Evolutionary conservation across 1,284 basidiomycete species (phyloP), one percentile per base, ranked within the genome.

Genomic region (Neotropicomus parvogracilis): DNA sequence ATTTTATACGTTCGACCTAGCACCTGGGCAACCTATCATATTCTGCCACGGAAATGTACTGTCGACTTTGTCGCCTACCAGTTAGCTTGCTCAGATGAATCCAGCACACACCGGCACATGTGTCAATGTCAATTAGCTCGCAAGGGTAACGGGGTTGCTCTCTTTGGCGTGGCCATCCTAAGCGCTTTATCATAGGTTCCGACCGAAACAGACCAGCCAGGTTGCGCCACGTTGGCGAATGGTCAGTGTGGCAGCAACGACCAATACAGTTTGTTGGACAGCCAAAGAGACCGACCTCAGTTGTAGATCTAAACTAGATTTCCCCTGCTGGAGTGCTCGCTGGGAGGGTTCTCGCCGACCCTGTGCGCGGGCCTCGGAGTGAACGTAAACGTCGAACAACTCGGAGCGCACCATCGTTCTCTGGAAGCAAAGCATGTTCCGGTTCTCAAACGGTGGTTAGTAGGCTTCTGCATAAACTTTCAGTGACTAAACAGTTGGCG

Each of bases 211-310:
- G 28, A 12, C 26, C 3, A 17, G 33, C 95, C 95, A 97, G 17
- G 80, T 63, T 1, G 82, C 78, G 47, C 94, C 95, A 44, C 95
- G 83, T 44, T 94, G 79, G 64, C 91, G 91, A 60, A 98, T 97
- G 2, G 95, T 97, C 1, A 94, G 95, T 0, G 94, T 91, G 38
- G 97, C 95, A 28, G 95, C 87, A 49, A 98, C 92, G 11, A 95
- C 98, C 77, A 98, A 26, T 16, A 29, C 3, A 9, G 4, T 14
- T 29, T 29, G 38, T 28, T 29, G 95, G 95, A 71, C 93, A 97
- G 9, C 95, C 94, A 65, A 98, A 98, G 35, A 97, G 75, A 52
- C 95, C 95, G 40, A 97, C 94, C 59, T 98, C 94, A 54, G 95
- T n/a, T n/a, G n/a, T n/a, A n/a, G n/a, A n/a, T n/a, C n/a, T n/a